Evolutionary conservation across 495 filamentous ascomycete genomes (phyloP), one percentile per base, ranked within the genome.

Genomic region (Glarea lozoyensis): DNA sequence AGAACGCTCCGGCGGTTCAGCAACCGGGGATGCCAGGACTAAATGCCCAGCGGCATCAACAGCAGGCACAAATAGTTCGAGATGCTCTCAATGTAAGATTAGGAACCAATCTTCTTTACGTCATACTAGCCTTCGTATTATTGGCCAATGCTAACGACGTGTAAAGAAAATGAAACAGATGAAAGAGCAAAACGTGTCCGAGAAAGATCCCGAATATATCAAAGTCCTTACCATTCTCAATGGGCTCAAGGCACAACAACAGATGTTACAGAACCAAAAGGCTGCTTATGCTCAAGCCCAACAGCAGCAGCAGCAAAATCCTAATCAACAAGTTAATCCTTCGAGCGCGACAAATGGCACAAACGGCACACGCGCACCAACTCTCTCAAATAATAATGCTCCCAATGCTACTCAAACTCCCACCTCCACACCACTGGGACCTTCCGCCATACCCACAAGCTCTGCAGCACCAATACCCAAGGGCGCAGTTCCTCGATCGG

Each of bases 151-250:
- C 25, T 17, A 32, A 30, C 18, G 27, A 24, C n/a, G 33, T 23
- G 10, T 31, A 25, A 56, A 94, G 87, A 87, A 82, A 64, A 90
- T 75, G 55, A 77, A 83, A 49, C 79, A 84, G 60, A 80, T 95
- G 79, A 84, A 85, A 67, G 67, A 77, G 20, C 68, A 79, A 46
- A 84, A 85, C 25, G 78, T 89, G 13, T 71, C 78, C 12, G 71
- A 75, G 42, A 79, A 70, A 46, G 83, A 94, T 55, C 87, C 88
- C 25, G 88, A 94, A 58, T 84, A 81, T 53, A 64, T 82, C 40
- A 89, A 86, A 62, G 72, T 75, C 11, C 76, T 82, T 37, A 69
- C 78, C 17, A 69, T 88, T 21, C 72, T 94, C 15, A 51, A 68
- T 11, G 68, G 68, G 17, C 64, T 92, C 19, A 79, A 85, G 50